Base-by-base conservation (phyloP, 1,284 basidiomycete genomes). In the Trametes versicolor region DNA sequence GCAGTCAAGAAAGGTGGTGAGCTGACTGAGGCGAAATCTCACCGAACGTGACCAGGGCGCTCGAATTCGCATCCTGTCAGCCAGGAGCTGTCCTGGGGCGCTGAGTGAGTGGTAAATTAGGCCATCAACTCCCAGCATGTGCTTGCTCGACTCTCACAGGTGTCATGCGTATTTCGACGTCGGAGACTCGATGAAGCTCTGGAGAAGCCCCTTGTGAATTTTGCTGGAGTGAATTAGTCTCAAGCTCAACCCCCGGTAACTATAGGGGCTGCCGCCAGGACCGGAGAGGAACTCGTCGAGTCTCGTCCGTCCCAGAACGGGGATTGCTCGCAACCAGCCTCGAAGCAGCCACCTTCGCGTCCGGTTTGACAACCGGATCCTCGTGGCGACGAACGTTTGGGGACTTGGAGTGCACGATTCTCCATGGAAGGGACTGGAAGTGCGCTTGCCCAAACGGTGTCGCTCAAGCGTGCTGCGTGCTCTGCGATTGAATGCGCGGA, bases 351-450 rank as follows among this genome's bases (percentile, higher is more conserved):
- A 19, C 19, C 48, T 50, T 50, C 48, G 4, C 27, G 27, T 19
- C 48, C 27, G 1, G 10, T 50, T 32, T 32, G 48, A 50, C 48
- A n/a, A 50, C 27, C 15, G 48, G 48, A 50, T 50, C 48, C 48
- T 50, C 48, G 48, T 50, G 48, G 48, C 19, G 29, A 50, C 49
- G 27, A 50, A 34, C 29, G 37, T 41, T n/a, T 23, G 27, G 37
- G 15, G 17, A 15, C 15, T 8, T 48, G 59, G 21, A 27, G 29
- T 27, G 23, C 21, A 21, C 23, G 43, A 60, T 53, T 47, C 43
- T 36, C 41, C 58, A 50, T 60, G 51, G 43, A 37, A 54, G 52
- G 51, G 51, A 50, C 50, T 60, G 51, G 43, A 37, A 54, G 52
- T 51, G 51, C 51, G 43, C 29, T n/a, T 59, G 36, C 41, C 54